phyloP scores from a whole-genome alignment of 2,329 filamentous ascomycete species.

The Thielaviopsis ethacetica region DNA sequence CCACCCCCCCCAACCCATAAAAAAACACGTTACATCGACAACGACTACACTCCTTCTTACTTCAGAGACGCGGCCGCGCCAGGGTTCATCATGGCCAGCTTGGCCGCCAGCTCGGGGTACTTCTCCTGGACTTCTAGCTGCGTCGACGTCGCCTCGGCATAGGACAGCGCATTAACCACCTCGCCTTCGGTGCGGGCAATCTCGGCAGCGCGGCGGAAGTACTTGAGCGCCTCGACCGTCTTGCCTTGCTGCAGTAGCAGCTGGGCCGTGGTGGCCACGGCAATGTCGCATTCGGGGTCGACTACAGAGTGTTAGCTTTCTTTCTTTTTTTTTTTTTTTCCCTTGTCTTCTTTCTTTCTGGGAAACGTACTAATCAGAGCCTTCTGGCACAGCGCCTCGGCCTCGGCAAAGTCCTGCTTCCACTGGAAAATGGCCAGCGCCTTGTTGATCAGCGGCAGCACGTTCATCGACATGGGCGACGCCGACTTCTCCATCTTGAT shows the following conservation, averaged over 20 bases:
- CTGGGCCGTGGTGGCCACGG: constrained; percentile 96
- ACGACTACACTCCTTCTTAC: background rate
- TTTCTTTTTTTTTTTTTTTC: no score
- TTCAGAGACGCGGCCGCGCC: constrained; percentile 3
- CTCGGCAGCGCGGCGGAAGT: constrained; percentile 93
- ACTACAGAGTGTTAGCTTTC: constrained; percentile 34
- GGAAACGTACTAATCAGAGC: constrained; percentile 72
- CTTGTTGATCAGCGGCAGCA: constrained; percentile 96
- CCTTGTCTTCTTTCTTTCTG: no score
- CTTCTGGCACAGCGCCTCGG: constrained; percentile 93
- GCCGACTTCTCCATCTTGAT: constrained; percentile 95
- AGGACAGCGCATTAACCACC: constrained; percentile 89
- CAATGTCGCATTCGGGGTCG: constrained; percentile 96
- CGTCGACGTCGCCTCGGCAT: constrained; percentile 90
- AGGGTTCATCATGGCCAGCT: constrained; percentile 27
- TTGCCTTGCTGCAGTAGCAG: constrained; percentile 95
- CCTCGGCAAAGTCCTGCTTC: constrained; percentile 91
- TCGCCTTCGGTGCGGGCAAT: constrained; percentile 87
- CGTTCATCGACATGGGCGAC: constrained; percentile 92
- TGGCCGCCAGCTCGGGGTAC: constrained; percentile 63
- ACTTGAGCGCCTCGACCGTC: constrained; percentile 83
- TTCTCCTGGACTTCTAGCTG: constrained; percentile 85
- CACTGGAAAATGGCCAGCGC: constrained; percentile 93
- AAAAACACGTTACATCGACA: background rate
- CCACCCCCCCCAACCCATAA: background rate